Conservation (phyloP, 192 early-diverging fungal genomes). For the Coemansia biformis region DNA sequence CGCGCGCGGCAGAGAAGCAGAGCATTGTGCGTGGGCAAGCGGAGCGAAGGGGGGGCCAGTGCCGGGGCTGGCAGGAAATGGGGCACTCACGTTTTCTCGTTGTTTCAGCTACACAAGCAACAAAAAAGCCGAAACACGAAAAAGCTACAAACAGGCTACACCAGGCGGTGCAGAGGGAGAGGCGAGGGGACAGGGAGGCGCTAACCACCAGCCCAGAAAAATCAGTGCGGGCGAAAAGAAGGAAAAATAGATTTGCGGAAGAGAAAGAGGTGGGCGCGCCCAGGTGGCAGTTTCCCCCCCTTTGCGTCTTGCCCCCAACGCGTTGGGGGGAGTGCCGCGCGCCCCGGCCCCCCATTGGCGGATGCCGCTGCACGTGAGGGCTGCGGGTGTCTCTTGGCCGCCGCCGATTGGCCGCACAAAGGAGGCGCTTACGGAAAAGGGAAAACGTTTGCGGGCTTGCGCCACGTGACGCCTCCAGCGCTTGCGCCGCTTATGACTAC, state of each 20-base stretch:
- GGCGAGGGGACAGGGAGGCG: not conserved
- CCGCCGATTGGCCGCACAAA: slow-evolving; percentile 22
- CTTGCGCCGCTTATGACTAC: too few relatives aligned
- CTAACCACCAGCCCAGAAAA: slow-evolving; percentile 1
- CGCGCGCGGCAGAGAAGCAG: too few relatives aligned
- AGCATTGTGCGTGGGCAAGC: not conserved
- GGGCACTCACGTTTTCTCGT: slow-evolving; percentile 13
- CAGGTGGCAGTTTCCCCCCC: slow-evolving; percentile 13
- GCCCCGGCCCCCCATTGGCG: slow-evolving; percentile 33
- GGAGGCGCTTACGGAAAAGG: not conserved
- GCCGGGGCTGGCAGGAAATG: too few relatives aligned
- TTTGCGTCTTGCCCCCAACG: slow-evolving; percentile 1
- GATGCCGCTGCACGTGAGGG: slow-evolving; percentile 26
- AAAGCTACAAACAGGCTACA: slow-evolving; percentile 8
- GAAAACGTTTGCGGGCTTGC: too few relatives aligned
- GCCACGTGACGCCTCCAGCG: too few relatives aligned
- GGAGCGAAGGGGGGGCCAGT: not conserved
- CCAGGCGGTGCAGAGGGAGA: not conserved
- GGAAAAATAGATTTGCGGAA: slow-evolving; percentile 35
- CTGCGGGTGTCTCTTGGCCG: slow-evolving; percentile 17
- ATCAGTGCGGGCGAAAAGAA: slow-evolving; percentile 9
- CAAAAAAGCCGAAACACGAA: slow-evolving; percentile 9
- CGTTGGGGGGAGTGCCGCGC: slow-evolving; percentile 17
- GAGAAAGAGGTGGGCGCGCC: slow-evolving; percentile 41
- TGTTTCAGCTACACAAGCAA: slow-evolving; percentile 22